Conservation (phyloP, 257 asterid species). For the Nicotiana noctiflora region DNA sequence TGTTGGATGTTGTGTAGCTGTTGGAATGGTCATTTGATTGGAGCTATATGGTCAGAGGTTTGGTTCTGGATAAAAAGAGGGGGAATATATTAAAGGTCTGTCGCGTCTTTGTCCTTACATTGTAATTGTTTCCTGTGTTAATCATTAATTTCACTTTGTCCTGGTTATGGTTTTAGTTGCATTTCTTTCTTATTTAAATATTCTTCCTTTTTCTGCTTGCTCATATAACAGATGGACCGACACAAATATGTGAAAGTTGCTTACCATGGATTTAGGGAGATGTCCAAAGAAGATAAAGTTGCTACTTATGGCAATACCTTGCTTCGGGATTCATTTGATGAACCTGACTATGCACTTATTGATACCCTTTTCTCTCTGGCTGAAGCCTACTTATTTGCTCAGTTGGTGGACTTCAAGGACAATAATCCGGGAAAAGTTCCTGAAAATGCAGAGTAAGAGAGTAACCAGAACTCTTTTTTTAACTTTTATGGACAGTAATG, state of each 20-base stretch:
- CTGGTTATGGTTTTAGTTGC: not conserved
- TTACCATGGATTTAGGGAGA: conserved; percentile 85
- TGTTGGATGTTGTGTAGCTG: conserved; percentile 43
- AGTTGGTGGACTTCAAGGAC: too few species aligned
- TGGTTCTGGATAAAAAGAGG: conserved; percentile 89
- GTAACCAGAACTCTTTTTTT: too few species aligned
- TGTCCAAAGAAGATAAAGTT: conserved; percentile 62
- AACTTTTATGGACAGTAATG: too few species aligned
- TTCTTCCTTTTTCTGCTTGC: not conserved
- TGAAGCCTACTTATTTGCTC: too few species aligned
- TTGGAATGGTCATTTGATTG: conserved; percentile 81
- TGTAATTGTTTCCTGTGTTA: not conserved
- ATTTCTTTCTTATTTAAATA: not conserved
- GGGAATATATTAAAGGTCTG: conserved; percentile 94
- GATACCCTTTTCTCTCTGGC: too few species aligned
- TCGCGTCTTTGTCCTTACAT: conserved; percentile 4
- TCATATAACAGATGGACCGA: conserved; percentile 72
- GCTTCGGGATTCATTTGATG: too few species aligned
- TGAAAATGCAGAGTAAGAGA: too few species aligned
- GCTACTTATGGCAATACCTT: too few species aligned
- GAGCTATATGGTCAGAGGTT: conserved; percentile 98
- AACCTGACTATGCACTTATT: too few species aligned
- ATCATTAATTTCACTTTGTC: not conserved
- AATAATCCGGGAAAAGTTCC: too few species aligned
- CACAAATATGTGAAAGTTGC: conserved; percentile 98